Base-by-base conservation (phyloP, 345 rosid species). In the Punica granatum region DNA sequence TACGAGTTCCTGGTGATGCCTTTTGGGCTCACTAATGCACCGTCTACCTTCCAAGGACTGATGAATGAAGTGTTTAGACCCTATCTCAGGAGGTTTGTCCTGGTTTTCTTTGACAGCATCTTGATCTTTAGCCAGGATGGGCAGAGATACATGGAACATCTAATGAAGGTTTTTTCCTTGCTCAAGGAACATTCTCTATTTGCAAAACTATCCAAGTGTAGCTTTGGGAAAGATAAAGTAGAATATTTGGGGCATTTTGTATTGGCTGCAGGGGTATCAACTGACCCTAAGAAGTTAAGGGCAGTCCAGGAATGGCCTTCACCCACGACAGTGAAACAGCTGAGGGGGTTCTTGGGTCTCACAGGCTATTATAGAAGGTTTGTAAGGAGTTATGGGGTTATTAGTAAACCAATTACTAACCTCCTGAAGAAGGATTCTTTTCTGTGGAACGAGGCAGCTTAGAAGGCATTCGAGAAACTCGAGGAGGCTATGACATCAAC, bases 191-290 rank as follows among this genome's bases (percentile, higher is more conserved):
- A 69, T 15, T 16, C 11, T 10, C 18, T n/a, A n/a, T n/a, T n/a
- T n/a, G n/a, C n/a, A n/a, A n/a, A n/a, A n/a, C n/a, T n/a, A n/a
- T n/a, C n/a, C n/a, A n/a, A n/a, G n/a, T n/a, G n/a, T n/a, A n/a
- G n/a, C n/a, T n/a, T n/a, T n/a, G n/a, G n/a, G n/a, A 5, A 3
- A 2, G 8, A 1, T 1, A 8, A 51, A 8, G 36, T 70, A 6
- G 63, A 64, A 25, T 63, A 70, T n/a, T 15, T 63, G 15, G 63
- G 68, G 3, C 25, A 70, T 16, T 15, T 63, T 0, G 23, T 23
- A 19, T 46, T n/a, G 3, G 35, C 14, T 0, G 48, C 23, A 1
- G 63, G 68, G 28, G 62, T 70, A 1, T n/a, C n/a, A n/a, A n/a
- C n/a, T n/a, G n/a, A n/a, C n/a, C n/a, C n/a, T n/a, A n/a, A n/a